phyloP scores from a whole-genome alignment of 768 basidiomycete species.

The Agrocybe pediades region DNA sequence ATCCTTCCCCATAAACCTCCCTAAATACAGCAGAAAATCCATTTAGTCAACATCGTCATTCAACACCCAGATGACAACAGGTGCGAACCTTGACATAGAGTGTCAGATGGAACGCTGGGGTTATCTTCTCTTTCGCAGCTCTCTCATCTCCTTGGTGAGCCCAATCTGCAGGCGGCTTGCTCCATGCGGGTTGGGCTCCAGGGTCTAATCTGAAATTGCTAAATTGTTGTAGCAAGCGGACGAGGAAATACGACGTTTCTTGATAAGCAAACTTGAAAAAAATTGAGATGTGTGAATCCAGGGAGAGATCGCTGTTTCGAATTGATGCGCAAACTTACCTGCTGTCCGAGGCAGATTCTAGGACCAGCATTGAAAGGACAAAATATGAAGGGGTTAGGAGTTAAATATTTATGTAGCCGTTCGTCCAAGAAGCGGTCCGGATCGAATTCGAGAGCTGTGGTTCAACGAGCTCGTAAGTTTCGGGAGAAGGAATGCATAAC shows the following conservation, averaged over 20 bases:
- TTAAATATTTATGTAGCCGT: constrained; percentile 53
- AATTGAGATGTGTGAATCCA: background rate
- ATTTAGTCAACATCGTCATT: background rate
- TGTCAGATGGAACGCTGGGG: constrained; percentile 42
- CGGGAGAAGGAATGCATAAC: background rate
- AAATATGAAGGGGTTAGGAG: constrained; percentile 69
- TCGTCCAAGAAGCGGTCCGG: constrained; percentile 68
- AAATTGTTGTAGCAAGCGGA: constrained; percentile 53
- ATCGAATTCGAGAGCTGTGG: constrained; percentile 53
- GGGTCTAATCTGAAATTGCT: constrained; percentile 46
- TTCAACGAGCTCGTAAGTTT: background rate
- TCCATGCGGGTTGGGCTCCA: constrained; percentile 23
- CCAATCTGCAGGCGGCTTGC: constrained; percentile 40
- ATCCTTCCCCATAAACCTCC: constrained; percentile 34
- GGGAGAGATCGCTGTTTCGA: background rate
- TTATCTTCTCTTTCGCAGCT: constrained; percentile 42
- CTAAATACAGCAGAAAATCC: constrained; percentile 12
- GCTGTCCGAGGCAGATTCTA: constrained; percentile 57
- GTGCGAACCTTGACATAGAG: constrained; percentile 32
- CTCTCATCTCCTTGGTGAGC: constrained; percentile 33
- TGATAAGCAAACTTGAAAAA: constrained; percentile 47
- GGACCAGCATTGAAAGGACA: constrained; percentile 71
- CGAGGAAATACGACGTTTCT: constrained; percentile 56
- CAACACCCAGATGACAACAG: background rate
- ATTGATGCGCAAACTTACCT: constrained; percentile 18